phyloP scores from a whole-genome alignment of 768 basidiomycete genomes.

The Phanerochaete sordida region DNA sequence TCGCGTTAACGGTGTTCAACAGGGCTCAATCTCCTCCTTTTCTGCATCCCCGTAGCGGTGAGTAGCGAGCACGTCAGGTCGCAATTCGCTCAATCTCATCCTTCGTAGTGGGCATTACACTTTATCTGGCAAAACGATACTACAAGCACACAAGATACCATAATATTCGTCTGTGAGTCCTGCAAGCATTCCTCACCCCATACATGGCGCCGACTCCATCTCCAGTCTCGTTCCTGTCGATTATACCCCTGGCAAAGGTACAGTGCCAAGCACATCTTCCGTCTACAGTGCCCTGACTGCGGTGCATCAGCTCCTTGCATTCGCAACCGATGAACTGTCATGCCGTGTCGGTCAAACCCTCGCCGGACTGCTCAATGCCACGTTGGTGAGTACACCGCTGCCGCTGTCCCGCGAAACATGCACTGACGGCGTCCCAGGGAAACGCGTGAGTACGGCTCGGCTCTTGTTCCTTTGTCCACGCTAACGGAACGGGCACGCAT shows the following conservation, averaged over 20 bases:
- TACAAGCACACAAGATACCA: constrained; percentile 40
- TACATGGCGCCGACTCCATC: background rate
- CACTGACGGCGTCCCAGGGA: constrained; percentile 14
- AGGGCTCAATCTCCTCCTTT: constrained; percentile 71
- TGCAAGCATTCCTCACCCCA: background rate
- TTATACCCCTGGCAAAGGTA: constrained; percentile 82
- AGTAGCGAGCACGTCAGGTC: constrained; percentile 13
- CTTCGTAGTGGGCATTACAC: constrained; percentile 65
- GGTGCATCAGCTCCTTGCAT: constrained; percentile 58
- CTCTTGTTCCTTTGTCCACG: background rate
- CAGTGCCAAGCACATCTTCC: background rate
- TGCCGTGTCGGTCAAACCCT: constrained; percentile 79
- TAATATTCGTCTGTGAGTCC: constrained; percentile 71
- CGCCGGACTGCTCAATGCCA: constrained; percentile 83
- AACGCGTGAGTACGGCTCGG: constrained; percentile 23
- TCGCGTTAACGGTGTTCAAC: constrained; percentile 1
- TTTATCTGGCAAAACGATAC: constrained; percentile 44
- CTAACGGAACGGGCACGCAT: background rate
- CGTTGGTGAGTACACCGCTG: constrained; percentile 46
- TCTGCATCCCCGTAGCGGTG: constrained; percentile 72
- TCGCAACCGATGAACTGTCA: constrained; percentile 84
- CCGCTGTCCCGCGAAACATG: background rate
- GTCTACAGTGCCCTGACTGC: background rate
- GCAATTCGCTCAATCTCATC: background rate
- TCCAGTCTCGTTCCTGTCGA: constrained; percentile 73